A percentile compares a stretch with the other conserved stretches of the same genome.
Evolutionary conservation across 805 yeast genomes (phyloP).

Genomic region (Teunomyces kruisii): DNA sequence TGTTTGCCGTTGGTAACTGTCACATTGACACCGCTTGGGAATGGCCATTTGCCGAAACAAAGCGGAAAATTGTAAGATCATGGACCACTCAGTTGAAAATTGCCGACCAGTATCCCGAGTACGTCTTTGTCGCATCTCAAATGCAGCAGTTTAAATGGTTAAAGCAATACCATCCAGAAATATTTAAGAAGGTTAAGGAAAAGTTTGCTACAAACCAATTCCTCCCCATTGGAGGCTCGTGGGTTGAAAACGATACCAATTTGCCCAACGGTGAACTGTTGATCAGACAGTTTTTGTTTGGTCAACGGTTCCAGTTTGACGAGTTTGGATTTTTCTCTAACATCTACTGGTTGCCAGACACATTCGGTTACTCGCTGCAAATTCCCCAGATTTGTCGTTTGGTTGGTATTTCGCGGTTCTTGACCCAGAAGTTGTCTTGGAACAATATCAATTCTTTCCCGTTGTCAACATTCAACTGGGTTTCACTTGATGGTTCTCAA

Average conservation of each 20-base stretch:
- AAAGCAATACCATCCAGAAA: constrained; percentile 78
- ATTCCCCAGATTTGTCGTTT: constrained; percentile 87
- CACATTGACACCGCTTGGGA: constrained; percentile 98
- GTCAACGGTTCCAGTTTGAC: constrained; percentile 80
- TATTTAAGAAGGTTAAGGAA: constrained; percentile 61
- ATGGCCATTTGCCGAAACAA: constrained; percentile 99
- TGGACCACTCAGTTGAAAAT: constrained; percentile 92
- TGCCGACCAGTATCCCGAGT: constrained; percentile 88
- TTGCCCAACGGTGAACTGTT: constrained; percentile 93
- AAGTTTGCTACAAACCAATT: constrained; percentile 73
- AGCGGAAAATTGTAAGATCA: constrained; percentile 87
- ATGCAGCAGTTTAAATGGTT: constrained; percentile 97
- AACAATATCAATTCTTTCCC: constrained; percentile 93
- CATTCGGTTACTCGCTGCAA: constrained; percentile 95
- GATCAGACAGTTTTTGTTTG: constrained; percentile 83
- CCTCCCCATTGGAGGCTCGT: constrained; percentile 91
- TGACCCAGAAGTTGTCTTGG: constrained; percentile 96
- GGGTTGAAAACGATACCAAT: constrained; percentile 98
- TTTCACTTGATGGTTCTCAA: constrained; percentile 90
- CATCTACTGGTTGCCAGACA: constrained; percentile 94
- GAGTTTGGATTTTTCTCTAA: constrained; percentile 76
- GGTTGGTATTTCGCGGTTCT: constrained; percentile 81
- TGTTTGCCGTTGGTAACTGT: constrained; percentile 88
- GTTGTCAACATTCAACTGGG: constrained; percentile 90
- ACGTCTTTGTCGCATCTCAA: constrained; percentile 91